phyloP scores from a whole-genome alignment of 2,329 filamentous ascomycete species.

The Epichloe bromicola region DNA sequence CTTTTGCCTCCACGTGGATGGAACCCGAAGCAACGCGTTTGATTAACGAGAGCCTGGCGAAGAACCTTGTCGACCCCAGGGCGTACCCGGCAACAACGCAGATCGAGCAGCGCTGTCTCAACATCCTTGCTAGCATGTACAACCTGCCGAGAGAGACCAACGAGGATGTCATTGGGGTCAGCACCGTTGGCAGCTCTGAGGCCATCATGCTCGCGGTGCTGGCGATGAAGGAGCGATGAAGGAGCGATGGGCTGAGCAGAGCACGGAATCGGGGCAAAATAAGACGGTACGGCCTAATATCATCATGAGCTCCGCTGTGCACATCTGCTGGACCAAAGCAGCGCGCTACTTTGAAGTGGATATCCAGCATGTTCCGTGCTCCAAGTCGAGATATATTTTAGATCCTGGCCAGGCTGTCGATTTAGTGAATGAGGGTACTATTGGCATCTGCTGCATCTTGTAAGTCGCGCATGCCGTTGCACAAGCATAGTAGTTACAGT shows the following conservation, averaged over 20 bases:
- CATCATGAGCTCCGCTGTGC: conserved; percentile 89
- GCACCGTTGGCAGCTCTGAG: conserved; percentile 80
- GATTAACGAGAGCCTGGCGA: conserved; percentile 82
- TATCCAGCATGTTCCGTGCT: conserved; percentile 64
- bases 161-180: conserved; percentile 53
- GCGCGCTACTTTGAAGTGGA: conserved; percentile 86
- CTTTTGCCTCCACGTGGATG: no score
- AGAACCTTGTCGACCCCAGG: conserved; percentile 91
- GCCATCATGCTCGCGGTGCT: conserved; percentile 51
- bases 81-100: conserved; percentile 72
- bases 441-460: no score
- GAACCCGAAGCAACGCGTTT: conserved; percentile 3
- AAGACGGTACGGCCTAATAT: conserved; percentile 56
- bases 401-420: conserved; percentile 47
- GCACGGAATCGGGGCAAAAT: conserved; percentile 35
- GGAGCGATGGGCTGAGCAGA: conserved; percentile 54
- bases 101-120: conserved; percentile 84
- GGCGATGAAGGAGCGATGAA: conserved; percentile 18
- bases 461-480: no score
- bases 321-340: conserved; percentile 95
- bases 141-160: conserved; percentile 60
- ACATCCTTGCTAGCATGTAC: conserved; percentile 84
- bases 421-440: conserved; percentile 6
- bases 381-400: conserved; percentile 47
- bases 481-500: no score